Base-by-base conservation (phyloP, 805 yeast species). In the Candida palmyrensis region DNA sequence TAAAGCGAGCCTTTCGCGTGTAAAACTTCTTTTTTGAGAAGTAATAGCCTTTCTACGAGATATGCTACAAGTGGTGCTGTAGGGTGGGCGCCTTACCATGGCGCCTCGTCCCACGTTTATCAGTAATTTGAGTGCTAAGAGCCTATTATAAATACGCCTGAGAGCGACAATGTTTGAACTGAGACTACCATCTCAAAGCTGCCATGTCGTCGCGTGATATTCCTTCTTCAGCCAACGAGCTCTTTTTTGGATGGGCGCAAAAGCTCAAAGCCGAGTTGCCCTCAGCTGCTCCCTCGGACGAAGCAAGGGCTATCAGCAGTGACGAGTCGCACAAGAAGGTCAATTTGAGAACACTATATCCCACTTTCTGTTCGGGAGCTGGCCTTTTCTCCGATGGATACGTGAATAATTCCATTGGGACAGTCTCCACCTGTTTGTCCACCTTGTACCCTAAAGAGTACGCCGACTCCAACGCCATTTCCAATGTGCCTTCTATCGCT, bases 341-440 rank as follows among this genome's bases (percentile, higher is more conserved):
- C 8, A 43, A 29, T 45, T 51, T 25, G 37, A 49, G 41, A 14
- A 47, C 40, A 15, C 40, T 53, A 17, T 73, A 87, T 82, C 79
- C 92, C 5, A 77, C 84, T 31, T 66, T 82, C 35, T 79, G 86
- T 9, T 79, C 95, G 1, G 97, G 97, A 41, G 92, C 96, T 0
- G 97, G 96, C 35, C 68, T 89, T 29, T 88, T 89, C 59, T 81
- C 94, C 23, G 97, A 90, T 59, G 97, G 97, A 34, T 89, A 88
- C 54, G 82, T 86, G 40, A 88, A 88, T 56, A 86, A 85, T 60
- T 79, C 92, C 33, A 82, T 86, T 37, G 74, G 85, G 38, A 73
- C 92, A 7, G 94, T 82, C 12, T 70, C 80, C 22, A 77, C 89
- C 12, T 79, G 89, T 63, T 67, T 89, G 42, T 55, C 71, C 12